These are phyloP conservation scores for Hericium rajendrae DNA, from an alignment of 768 basidiomycete genomes.

Conservation along the genomic window DNA sequence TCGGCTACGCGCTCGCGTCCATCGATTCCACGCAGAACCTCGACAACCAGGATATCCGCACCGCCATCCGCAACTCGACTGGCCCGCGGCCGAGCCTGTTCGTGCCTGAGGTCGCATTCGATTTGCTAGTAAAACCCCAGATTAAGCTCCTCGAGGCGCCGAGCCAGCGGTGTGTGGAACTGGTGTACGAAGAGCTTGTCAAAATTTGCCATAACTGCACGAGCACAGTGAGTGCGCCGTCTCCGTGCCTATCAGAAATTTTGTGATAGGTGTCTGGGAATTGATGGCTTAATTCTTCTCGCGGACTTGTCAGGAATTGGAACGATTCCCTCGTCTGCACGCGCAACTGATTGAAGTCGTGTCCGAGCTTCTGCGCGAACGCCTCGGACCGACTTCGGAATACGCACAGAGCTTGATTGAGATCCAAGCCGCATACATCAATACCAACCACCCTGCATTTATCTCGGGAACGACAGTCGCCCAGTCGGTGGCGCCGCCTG, in stretches of 20 bases:
- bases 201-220: slow-evolving; percentile 99
- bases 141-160: slow-evolving; percentile 94
- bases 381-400: slow-evolving; percentile 93
- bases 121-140: slow-evolving; percentile 94
- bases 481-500: slow-evolving; percentile 35
- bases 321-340: slow-evolving; percentile 90
- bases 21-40: slow-evolving; percentile 90
- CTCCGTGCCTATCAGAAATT: not conserved
- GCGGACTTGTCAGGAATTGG: slow-evolving; percentile 60
- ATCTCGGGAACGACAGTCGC: slow-evolving; percentile 67
- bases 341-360: slow-evolving; percentile 93
- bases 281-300: not conserved
- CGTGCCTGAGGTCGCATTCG: slow-evolving; percentile 95
- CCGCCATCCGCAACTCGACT: slow-evolving; percentile 96
- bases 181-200: slow-evolving; percentile 98
- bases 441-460: slow-evolving; percentile 96
- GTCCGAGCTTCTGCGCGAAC: slow-evolving; percentile 91
- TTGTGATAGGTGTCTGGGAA: not conserved
- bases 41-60: slow-evolving; percentile 91
- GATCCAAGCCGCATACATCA: slow-evolving; percentile 98
- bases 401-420: slow-evolving; percentile 92
- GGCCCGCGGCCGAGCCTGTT: slow-evolving; percentile 94
- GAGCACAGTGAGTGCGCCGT: slow-evolving; percentile 47
- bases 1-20: slow-evolving; percentile 81
- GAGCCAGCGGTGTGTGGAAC: slow-evolving; percentile 89